Conservation (phyloP, 495 filamentous ascomycete species). For the Rostrohypoxylon terebratum region DNA sequence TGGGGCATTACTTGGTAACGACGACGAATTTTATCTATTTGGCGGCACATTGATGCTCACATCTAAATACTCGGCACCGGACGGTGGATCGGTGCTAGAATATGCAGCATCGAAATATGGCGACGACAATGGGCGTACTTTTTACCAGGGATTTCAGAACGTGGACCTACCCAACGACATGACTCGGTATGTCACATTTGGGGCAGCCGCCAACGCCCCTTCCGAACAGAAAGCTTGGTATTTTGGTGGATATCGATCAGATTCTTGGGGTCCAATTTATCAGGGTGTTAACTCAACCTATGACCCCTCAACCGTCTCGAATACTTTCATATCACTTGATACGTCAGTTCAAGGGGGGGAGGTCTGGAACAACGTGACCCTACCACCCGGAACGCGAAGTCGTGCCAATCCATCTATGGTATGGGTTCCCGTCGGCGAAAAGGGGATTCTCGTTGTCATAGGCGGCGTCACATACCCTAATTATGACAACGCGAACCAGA, state of each 20-base stretch:
- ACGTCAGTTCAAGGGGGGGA: conserved; percentile 63
- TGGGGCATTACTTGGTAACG: conserved; percentile 74
- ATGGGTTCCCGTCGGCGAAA: conserved; percentile 74
- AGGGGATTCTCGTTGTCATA: conserved; percentile 73
- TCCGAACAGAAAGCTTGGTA: conserved; percentile 81
- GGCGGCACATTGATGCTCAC: conserved; percentile 56
- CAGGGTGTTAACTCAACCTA: conserved; percentile 46
- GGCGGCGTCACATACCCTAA: conserved; percentile 72
- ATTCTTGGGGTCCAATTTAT: conserved; percentile 61
- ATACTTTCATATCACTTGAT: conserved; percentile 71
- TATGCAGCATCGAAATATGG: conserved; percentile 68
- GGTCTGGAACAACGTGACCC: conserved; percentile 66
- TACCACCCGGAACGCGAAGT: conserved; percentile 63
- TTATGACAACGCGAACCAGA: conserved; percentile 44
- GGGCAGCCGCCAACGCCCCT: conserved; percentile 71
- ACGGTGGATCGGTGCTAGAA: conserved; percentile 53
- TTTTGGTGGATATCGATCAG: conserved; percentile 70
- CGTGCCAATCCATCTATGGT: conserved; percentile 73
- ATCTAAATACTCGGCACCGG: conserved; percentile 45
- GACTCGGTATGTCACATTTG: conserved; percentile 73
- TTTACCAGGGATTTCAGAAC: conserved; percentile 56
- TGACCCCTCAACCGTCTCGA: conserved; percentile 54
- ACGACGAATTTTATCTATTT: conserved; percentile 68
- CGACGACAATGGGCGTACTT: conserved; percentile 48
- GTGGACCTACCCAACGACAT: conserved; percentile 56